A percentile compares a stretch with the other conserved stretches of the same genome.
Evolutionary conservation across 2,329 filamentous ascomycete genomes (phyloP).

Genomic region (Alternaria rosae): DNA sequence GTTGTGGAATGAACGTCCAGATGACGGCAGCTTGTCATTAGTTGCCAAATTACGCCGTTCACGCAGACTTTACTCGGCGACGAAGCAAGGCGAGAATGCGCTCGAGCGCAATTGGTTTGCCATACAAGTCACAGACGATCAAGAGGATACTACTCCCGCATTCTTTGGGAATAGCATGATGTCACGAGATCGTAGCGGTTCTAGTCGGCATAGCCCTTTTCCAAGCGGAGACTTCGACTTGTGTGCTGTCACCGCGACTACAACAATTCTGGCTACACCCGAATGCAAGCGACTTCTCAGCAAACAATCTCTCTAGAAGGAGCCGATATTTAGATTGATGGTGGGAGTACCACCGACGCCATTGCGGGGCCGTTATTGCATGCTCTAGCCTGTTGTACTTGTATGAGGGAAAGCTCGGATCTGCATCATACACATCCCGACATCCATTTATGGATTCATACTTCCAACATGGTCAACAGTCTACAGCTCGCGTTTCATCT

Average conservation of each 20-base stretch:
- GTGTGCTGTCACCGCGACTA: neutral
- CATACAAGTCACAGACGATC: neutral
- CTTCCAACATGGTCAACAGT: neutral
- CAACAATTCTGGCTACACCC: neutral
- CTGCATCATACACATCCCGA: neutral
- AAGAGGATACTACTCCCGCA: neutral
- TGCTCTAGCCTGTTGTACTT: neutral
- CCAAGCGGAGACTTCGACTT: neutral
- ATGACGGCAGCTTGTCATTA: neutral
- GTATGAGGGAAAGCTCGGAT: neutral
- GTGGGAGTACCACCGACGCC: neutral
- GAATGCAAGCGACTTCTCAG: neutral
- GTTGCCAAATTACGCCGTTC: neutral
- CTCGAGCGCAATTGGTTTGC: neutral
- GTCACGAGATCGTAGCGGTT: neutral
- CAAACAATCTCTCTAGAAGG: neutral
- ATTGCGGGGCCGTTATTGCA: neutral
- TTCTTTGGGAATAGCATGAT: neutral
- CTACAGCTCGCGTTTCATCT: neutral
- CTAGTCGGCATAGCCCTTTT: neutral
- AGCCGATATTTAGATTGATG: neutral
- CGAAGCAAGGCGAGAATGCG: neutral
- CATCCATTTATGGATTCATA: neutral
- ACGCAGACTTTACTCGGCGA: neutral
- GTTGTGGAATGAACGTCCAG: constrained; percentile 59